Evolutionary conservation across 208 protist species (phyloP).

Genomic region (Crithidia expoeki): DNA sequence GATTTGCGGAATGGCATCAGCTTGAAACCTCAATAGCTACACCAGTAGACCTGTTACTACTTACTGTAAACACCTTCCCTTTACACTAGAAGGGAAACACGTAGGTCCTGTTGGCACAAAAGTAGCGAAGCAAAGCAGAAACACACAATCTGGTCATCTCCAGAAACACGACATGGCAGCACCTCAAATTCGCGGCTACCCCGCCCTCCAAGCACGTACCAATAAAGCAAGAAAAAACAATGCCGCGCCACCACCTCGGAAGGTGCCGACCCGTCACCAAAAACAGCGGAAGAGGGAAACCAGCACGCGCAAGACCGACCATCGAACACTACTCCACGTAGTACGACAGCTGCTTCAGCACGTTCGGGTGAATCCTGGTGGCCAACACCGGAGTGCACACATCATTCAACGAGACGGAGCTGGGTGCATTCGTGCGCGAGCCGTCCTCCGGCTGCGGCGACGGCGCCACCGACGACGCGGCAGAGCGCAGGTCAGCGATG

Average conservation of each 20-base stretch:
- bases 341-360: constrained; percentile 30
- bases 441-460: not conserved
- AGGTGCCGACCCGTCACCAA: not conserved
- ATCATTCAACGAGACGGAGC: not conserved
- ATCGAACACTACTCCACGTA: constrained; percentile 25
- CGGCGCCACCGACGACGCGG: not conserved
- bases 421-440: not conserved
- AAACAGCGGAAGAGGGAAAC: not conserved
- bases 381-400: not conserved
- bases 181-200: too few relatives aligned
- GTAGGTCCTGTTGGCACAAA: too few relatives aligned
- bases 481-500: constrained; percentile 26
- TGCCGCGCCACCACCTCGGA: too few relatives aligned
- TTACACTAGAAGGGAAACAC: too few relatives aligned
- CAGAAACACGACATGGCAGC: too few relatives aligned
- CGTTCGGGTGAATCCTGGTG: constrained; percentile 7
- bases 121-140: too few relatives aligned
- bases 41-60: too few relatives aligned
- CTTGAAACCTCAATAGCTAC: too few relatives aligned
- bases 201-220: not conserved
- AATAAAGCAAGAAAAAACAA: constrained; percentile 10
- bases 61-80: too few relatives aligned
- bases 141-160: too few relatives aligned
- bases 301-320: not conserved
- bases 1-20: too few relatives aligned